Percentiles rank a stretch among this genome's conserved stretches.
phyloP scores from a whole-genome alignment of 768 basidiomycete genomes.

The Asterophora lycoperdoides region DNA sequence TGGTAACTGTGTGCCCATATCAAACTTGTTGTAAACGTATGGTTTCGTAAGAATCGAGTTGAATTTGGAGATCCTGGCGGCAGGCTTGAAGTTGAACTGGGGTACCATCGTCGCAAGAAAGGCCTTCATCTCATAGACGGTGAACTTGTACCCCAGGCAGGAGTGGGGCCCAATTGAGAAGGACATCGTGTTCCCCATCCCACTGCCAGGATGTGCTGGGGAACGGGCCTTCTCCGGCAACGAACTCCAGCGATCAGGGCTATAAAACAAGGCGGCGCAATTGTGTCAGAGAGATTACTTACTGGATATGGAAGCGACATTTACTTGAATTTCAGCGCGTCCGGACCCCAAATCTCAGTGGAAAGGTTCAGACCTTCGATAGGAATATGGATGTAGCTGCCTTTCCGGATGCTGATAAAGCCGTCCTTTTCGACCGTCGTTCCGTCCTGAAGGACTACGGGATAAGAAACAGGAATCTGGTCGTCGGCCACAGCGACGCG shows the following conservation, averaged over 20 bases:
- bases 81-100: slow-evolving; percentile 42
- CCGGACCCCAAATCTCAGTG: slow-evolving; percentile 51
- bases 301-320: slow-evolving; percentile 15
- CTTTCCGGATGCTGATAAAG: slow-evolving; percentile 45
- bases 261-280: slow-evolving; percentile 17
- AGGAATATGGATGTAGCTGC: slow-evolving; percentile 53
- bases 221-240: slow-evolving; percentile 33
- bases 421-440: slow-evolving; percentile 31
- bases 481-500: slow-evolving; percentile 53
- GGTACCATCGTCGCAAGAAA: slow-evolving; percentile 44
- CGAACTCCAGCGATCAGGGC: slow-evolving; percentile 53
- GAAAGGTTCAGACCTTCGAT: slow-evolving; percentile 51
- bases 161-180: slow-evolving; percentile 50
- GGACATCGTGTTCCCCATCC: slow-evolving; percentile 47
- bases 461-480: slow-evolving; percentile 46
- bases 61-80: slow-evolving; percentile 39
- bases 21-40: slow-evolving; percentile 38
- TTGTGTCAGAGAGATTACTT: neutral
- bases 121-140: slow-evolving; percentile 47
- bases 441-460: slow-evolving; percentile 39
- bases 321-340: slow-evolving; percentile 52
- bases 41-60: slow-evolving; percentile 49
- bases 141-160: slow-evolving; percentile 47
- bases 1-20: slow-evolving; percentile 40
- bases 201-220: slow-evolving; percentile 40